Evolutionary conservation across 768 basidiomycete genomes (phyloP).

Genomic region (Vararia minispora): DNA sequence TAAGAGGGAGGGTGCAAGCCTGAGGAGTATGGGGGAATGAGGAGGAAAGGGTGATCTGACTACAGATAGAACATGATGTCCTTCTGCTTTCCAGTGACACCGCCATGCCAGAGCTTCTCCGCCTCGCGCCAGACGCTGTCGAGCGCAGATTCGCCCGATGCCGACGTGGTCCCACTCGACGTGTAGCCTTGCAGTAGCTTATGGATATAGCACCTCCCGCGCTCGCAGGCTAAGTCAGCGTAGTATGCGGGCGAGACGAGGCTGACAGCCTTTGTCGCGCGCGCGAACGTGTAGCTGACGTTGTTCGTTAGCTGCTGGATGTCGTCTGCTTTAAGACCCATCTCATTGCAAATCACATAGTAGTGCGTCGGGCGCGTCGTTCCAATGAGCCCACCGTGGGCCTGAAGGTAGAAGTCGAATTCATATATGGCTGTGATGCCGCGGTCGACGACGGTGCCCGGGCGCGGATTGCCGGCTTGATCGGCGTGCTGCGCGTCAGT

Average conservation of each 20-base stretch:
- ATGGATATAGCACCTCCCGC: slow-evolving; percentile 41
- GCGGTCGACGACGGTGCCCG: slow-evolving; percentile 44
- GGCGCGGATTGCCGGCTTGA: slow-evolving; percentile 36
- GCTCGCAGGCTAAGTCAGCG: slow-evolving; percentile 40
- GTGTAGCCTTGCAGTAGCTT: slow-evolving; percentile 34
- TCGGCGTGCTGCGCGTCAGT: slow-evolving; percentile 31
- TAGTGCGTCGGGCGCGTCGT: slow-evolving; percentile 45
- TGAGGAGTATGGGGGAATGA: no score
- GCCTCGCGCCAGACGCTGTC: slow-evolving; percentile 47
- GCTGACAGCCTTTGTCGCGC: slow-evolving; percentile 45
- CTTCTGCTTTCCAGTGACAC: slow-evolving; percentile 43
- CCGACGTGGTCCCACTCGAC: slow-evolving; percentile 20
- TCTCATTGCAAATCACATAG: slow-evolving; percentile 45
- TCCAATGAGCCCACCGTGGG: slow-evolving; percentile 34
- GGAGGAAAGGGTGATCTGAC: slow-evolving; percentile 11
- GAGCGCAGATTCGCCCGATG: slow-evolving; percentile 29
- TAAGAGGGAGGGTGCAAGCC: no score
- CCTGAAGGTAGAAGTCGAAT: slow-evolving; percentile 46
- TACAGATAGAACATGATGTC: slow-evolving; percentile 74
- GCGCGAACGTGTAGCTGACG: slow-evolving; percentile 44
- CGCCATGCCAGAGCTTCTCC: slow-evolving; percentile 38
- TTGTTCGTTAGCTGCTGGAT: slow-evolving; percentile 46
- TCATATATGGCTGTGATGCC: slow-evolving; percentile 44
- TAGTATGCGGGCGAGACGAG: slow-evolving; percentile 35
- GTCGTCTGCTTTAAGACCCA: slow-evolving; percentile 34